Conservation (phyloP, 495 filamentous ascomycete genomes). For the Penicillium simplicissimum region DNA sequence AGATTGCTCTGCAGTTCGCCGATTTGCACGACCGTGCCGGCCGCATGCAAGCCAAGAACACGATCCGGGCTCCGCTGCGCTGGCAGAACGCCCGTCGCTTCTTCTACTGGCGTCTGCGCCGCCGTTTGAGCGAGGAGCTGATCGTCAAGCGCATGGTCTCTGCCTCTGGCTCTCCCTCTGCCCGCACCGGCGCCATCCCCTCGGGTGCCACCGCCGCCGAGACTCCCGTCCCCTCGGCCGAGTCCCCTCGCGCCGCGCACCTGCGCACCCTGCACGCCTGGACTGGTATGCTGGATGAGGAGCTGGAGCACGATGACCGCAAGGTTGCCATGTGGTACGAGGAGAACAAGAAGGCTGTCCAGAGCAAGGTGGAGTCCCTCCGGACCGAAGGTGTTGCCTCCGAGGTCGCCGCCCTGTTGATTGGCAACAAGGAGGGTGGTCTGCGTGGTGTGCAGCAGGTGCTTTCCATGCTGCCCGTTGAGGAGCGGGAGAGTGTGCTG, state of each 20-base stretch:
- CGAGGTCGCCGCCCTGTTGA: conserved; percentile 77
- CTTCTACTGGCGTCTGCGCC: conserved; percentile 99
- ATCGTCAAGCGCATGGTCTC: conserved; percentile 83
- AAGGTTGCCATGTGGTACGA: conserved; percentile 96
- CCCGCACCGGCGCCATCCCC: conserved; percentile 34
- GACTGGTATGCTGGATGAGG: conserved; percentile 63
- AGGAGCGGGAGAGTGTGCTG: conserved; percentile 82
- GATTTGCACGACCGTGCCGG: conserved; percentile 97
- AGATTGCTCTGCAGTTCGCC: conserved; percentile 92
- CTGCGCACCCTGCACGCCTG: conserved; percentile 74
- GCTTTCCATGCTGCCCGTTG: conserved; percentile 79
- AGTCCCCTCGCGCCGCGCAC: conserved; percentile 58
- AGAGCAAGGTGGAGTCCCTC: conserved; percentile 75
- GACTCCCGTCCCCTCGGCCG: conserved; percentile 28
- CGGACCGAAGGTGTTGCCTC: conserved; percentile 73
- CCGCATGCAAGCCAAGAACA: conserved; percentile 96
- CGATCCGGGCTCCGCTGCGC: conserved; percentile 77
- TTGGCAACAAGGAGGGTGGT: conserved; percentile 71
- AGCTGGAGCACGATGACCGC: conserved; percentile 73
- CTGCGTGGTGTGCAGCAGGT: conserved; percentile 86
- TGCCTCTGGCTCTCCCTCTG: conserved; percentile 43
- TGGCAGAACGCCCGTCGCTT: conserved; percentile 94
- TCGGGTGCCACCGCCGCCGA: conserved; percentile 18
- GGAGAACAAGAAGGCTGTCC: conserved; percentile 82
- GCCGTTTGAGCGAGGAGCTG: conserved; percentile 93